phyloP scores from a whole-genome alignment of 2,329 filamentous ascomycete species.

The Fusarium lateritium region DNA sequence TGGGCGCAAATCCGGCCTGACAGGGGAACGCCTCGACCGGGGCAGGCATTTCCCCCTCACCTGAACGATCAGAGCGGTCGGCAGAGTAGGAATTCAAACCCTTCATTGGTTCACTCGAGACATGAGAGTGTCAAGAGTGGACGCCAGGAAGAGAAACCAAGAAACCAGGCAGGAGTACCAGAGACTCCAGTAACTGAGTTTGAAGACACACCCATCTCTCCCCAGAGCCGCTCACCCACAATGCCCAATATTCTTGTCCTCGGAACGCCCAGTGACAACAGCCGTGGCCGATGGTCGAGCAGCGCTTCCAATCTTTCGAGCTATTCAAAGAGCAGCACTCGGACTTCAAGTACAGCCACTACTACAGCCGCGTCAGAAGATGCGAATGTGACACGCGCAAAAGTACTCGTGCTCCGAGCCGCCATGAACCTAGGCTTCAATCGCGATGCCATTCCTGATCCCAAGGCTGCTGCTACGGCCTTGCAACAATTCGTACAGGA shows the following conservation, averaged over 20 bases:
- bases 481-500: conserved; percentile 83
- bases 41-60: conserved; percentile 79
- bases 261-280: conserved; percentile 74
- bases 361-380: conserved; percentile 80
- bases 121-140: conserved; percentile 66
- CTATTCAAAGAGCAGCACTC: conserved; percentile 79
- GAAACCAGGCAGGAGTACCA: conserved; percentile 70
- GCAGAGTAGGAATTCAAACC: conserved; percentile 66
- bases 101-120: conserved; percentile 66
- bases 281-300: conserved; percentile 84
- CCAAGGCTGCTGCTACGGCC: conserved; percentile 64
- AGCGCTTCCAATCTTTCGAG: conserved; percentile 83
- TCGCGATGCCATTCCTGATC: conserved; percentile 66
- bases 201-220: conserved; percentile 88
- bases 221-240: conserved; percentile 80
- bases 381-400: conserved; percentile 81
- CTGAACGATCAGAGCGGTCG: conserved; percentile 64
- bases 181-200: conserved; percentile 97
- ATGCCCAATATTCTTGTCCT: conserved; percentile 92
- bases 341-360: conserved; percentile 80
- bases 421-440: conserved; percentile 88
- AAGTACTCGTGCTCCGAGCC: conserved; percentile 85
- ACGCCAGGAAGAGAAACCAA: conserved; percentile 63
- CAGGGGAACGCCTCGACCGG: conserved; percentile 85
- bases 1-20: conserved; percentile 93